Evolutionary conservation across 441 rosid genomes (phyloP), one percentile per base, ranked within the genome.

Genomic region (Flueggea neowawraea): DNA sequence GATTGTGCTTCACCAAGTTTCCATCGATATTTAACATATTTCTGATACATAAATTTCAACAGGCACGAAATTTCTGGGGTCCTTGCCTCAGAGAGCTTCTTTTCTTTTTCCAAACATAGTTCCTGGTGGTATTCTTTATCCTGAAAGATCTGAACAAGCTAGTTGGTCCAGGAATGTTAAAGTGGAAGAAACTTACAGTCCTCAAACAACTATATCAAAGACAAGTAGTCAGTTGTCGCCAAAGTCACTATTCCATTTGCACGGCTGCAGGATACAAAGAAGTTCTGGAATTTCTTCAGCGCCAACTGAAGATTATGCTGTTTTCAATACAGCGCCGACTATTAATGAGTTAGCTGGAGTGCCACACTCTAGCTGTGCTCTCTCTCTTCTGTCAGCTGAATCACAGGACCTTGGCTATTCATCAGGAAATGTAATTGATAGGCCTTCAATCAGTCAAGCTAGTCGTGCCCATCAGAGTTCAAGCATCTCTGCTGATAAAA

Each of bases 331-430:
- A 16, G 68, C 80, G 54, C 65, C 87, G 39, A 61, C 73, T 11
- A 43, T 75, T 69, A 73, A 79, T 68, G 90, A 82, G 74, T 69
- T 79, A 53, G 51, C 76, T 15, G 78, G 69, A 66, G 63, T 61
- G 13, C 63, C 79, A 16, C 72, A 70, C 67, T 73, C 86, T 58
- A 73, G 78, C 61, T 57, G 91, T 86, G 97, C 95, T 90, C 89
- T 75, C 93, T 90, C 97, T 88, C 97, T 88, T 90, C 97, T 90
- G 97, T 90, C 97, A 88, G 64, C 80, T 53, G 81, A 80, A 68
- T 81, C 93, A 71, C 84, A 73, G 67, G 69, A 73, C 65, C 55
- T 71, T 36, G 65, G 75, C 69, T 77, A 73, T 63, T 60, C 77
- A 2, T 61, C 79, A 11, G 79, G 71, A 66, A 67, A 36, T 66